phyloP scores from a whole-genome alignment of 1,284 basidiomycete species.

The Trametes sp. region DNA sequence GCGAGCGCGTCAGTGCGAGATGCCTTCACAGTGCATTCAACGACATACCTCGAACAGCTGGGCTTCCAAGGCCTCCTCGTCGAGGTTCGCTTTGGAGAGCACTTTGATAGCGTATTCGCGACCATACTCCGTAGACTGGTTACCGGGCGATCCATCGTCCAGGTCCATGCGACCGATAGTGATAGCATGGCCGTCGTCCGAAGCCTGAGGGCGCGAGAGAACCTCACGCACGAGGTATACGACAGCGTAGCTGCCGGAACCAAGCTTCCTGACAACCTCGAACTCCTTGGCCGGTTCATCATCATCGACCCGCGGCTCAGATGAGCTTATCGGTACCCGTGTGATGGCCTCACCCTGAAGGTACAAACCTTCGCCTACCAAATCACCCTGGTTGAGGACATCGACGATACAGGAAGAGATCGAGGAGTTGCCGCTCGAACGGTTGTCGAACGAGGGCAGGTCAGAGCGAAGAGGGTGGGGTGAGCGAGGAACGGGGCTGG shows the following conservation, averaged over 20 bases:
- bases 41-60: constrained; percentile 85
- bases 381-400: constrained; percentile 72
- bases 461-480: constrained; percentile 36
- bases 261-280: constrained; percentile 85
- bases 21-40: constrained; percentile 15
- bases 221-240: constrained; percentile 94
- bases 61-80: constrained; percentile 84
- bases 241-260: constrained; percentile 91
- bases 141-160: constrained; percentile 52
- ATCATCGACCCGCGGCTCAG: constrained; percentile 43
- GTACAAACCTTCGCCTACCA: constrained; percentile 68
- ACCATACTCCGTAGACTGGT: constrained; percentile 65
- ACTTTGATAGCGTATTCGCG: constrained; percentile 96
- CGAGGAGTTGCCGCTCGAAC: constrained; percentile 46
- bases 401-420: constrained; percentile 63
- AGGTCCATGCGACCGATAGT: constrained; percentile 64
- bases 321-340: constrained; percentile 53
- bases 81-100: constrained; percentile 91
- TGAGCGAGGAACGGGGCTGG: constrained; percentile 36
- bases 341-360: constrained; percentile 71
- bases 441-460: constrained; percentile 35
- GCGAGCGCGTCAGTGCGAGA: background rate
- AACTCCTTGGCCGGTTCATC: constrained; percentile 70
- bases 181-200: constrained; percentile 64
- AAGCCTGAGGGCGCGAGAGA: constrained; percentile 61